Evolutionary conservation across 352 stramenopile genomes (phyloP), one percentile per base, ranked within the genome.

Genomic region (Phytophthora vignae): DNA sequence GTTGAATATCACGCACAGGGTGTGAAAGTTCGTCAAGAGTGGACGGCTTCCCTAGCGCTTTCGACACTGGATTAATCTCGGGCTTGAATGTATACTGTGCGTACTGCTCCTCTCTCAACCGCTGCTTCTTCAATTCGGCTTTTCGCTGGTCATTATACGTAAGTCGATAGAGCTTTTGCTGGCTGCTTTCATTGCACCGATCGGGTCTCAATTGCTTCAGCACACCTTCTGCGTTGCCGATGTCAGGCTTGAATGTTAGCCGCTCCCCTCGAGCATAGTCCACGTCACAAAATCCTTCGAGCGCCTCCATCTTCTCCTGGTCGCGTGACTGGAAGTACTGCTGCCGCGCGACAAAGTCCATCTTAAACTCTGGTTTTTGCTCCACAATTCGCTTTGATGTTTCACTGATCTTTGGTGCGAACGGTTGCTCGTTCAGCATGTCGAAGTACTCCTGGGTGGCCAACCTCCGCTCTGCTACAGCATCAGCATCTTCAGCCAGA

Each of bases 361-460:
- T 76, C 55, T 92, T 79, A 76, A 93, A 95, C 70, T 95, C 88
- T 8, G 88, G 85, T 21, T 82, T 86, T 15, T 83, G 75, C 19
- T 88, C 69, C 9, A 91, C 75, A 9, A 93, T 83, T 40, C 73
- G 75, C 31, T 58, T 69, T 14, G 84, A 92, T 10, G 62, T 76
- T 19, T 91, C 78, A 27, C 73, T 93, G 64, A 95, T 90, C 56
- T 67, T 80, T 21, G 88, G 85, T 19, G 75, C 71, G 48, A 88
- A 95, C 7, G 88, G 50, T 52, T 88, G 85, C 29, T 85, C 77
- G 14, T 91, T 78, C 14, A 91, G 56, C 31, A 87, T 80, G 25
- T 90, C 84, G 25, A 91, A 92, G 52, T 92, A 91, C 48, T 91
- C 85, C 65, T 94, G 84, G 14, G 89, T 83, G 3, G 84, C 83